Evolutionary conservation across 805 yeast genomes (phyloP), one percentile per base, ranked within the genome.

Genomic region (Zygotorulaspora florentina): DNA sequence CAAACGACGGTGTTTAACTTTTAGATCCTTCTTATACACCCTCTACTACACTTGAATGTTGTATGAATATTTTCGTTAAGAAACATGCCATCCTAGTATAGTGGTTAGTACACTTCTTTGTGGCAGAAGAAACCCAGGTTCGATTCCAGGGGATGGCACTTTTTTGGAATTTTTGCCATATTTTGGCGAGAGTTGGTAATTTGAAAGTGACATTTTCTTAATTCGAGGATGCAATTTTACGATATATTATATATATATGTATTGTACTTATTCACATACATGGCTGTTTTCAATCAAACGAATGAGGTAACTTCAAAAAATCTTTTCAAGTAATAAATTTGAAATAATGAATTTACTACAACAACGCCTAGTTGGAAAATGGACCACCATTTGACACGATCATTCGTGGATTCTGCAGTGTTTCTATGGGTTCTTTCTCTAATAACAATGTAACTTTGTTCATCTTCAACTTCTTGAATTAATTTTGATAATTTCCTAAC

Each of bases 321-420:
- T 60, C 98, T 80, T 71, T 86, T 89, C 69, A 91, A 77, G 72
- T 90, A 91, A 70, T 86, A 85, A 52, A 91, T 89, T 71, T 91
- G 99, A 80, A 93, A 93, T 46, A 90, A 57, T 23, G 96, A 87
- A 73, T 89, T 93, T 51, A 76, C 78, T 13, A 84, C 85, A 38
- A 91, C 97, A 45, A 93, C 90, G 42, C 82, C 59, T 53, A 93
- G 73, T 73, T 91, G 99, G 76, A 90, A 85, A 27, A 87, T 75
- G 23, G 96, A 87, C 99, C 99, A 91, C 87, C 95, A 93, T 69
- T 91, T 91, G 54, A 91, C 98, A 61, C 99, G 81, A 45, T 93
- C 84, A 69, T 91, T 91, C 38, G 99, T 91, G 18, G 96, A 86
- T 71, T 91, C 99, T 5, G 99, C 98, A 8, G 99, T 91, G 71